phyloP scores from a whole-genome alignment of 768 basidiomycete genomes.

The Tubosaeta brunneosetosa region DNA sequence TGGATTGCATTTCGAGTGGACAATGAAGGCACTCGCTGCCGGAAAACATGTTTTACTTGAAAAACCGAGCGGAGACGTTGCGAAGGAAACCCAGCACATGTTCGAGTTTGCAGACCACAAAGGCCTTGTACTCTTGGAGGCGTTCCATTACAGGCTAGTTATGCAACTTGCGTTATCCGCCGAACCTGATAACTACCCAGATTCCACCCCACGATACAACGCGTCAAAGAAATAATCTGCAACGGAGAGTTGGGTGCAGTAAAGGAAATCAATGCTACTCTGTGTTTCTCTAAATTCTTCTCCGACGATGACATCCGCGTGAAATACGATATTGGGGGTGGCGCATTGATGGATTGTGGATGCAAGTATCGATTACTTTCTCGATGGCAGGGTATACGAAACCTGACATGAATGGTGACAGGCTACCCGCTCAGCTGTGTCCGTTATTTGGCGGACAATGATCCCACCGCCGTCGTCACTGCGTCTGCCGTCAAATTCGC shows the following conservation, averaged over 20 bases:
- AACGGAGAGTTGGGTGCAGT: constrained; percentile 50
- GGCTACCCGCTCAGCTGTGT: constrained; percentile 47
- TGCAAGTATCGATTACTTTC: constrained; percentile 32
- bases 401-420: constrained; percentile 17
- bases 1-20: constrained; percentile 62
- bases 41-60: constrained; percentile 66
- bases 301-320: constrained; percentile 44
- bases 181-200: constrained; percentile 27
- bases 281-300: constrained; percentile 35
- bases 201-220: constrained; percentile 58
- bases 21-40: constrained; percentile 54
- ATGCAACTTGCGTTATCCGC: not conserved
- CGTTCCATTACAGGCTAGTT: constrained; percentile 52
- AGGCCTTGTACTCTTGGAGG: constrained; percentile 53
- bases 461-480: constrained; percentile 40
- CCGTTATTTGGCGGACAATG: constrained; percentile 43
- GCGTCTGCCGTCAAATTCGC: constrained; percentile 28
- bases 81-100: constrained; percentile 50
- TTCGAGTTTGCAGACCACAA: constrained; percentile 46
- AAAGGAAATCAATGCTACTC: constrained; percentile 38
- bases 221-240: constrained; percentile 48
- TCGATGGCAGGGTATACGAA: not conserved
- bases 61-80: constrained; percentile 51
- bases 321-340: constrained; percentile 52
- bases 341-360: constrained; percentile 58